phyloP scores from a whole-genome alignment of 2,329 filamentous ascomycete species.

The Elsinoe australis region DNA sequence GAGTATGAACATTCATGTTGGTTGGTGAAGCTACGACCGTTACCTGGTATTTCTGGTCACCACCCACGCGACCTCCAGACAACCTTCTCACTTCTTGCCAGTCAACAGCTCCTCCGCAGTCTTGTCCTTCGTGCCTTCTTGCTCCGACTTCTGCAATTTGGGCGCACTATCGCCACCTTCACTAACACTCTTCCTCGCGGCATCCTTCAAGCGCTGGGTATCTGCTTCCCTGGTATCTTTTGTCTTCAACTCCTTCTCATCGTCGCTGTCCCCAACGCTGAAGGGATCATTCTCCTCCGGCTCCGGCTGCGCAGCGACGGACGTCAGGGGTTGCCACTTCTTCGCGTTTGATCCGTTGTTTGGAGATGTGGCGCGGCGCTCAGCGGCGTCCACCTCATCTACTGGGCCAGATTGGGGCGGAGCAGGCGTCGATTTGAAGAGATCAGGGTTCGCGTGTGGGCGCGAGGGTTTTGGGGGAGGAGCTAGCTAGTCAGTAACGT shows the following conservation, averaged over 20 bases:
- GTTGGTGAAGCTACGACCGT: no score
- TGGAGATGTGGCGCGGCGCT: conserved; percentile 32
- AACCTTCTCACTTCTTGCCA: conserved; percentile 21
- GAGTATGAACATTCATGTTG: no score
- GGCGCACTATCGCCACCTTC: conserved; percentile 37
- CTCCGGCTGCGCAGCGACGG: conserved; percentile 76
- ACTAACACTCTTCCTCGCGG: conserved; percentile 47
- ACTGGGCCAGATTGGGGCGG: conserved; percentile 54
- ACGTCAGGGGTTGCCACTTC: conserved; percentile 94
- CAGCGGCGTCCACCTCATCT: conserved; percentile 71
- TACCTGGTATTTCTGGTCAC: no score
- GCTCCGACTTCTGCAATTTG: conserved; percentile 32
- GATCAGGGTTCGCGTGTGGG: conserved; percentile 64
- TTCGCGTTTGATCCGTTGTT: conserved; percentile 53
- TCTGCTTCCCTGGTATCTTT: conserved; percentile 52
- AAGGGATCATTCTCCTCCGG: conserved; percentile 87
- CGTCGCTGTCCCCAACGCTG: conserved; percentile 89
- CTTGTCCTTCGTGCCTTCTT: conserved; percentile 35
- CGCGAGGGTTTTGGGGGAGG: conserved; percentile 47
- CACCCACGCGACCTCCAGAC: no score
- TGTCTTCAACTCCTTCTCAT: conserved; percentile 72
- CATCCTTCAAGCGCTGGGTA: conserved; percentile 44
- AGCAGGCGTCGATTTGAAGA: conserved; percentile 64
- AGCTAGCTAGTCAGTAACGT: conserved; percentile 34
- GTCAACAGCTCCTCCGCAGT: conserved; percentile 39